Conservation (phyloP, 2,329 filamentous ascomycete genomes). For the Hypoxylon sp. region DNA sequence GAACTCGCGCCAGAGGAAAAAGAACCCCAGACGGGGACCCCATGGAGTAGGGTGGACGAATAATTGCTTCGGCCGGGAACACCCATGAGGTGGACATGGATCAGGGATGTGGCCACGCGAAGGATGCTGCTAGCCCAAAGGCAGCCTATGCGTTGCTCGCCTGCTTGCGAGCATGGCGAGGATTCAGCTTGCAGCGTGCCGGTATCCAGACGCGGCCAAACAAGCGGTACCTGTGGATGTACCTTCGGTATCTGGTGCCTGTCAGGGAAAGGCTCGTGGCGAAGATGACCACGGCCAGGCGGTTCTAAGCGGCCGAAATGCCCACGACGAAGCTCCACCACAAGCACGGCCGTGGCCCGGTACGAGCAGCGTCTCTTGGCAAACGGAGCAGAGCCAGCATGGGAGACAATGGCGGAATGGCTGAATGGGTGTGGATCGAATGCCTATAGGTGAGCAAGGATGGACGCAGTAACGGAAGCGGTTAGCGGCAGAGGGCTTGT, state of each 20-base stretch:
- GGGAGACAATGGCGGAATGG: constrained; percentile 10
- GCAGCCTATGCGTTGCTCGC: neutral
- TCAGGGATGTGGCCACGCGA: constrained; percentile 25
- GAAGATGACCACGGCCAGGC: constrained; percentile 14
- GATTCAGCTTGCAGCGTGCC: constrained; percentile 15
- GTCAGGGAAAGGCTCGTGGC: constrained; percentile 13
- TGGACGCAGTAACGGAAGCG: constrained; percentile 28
- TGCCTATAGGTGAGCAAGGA: constrained; percentile 21
- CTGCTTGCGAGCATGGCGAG: too few species aligned
- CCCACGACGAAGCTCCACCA: constrained; percentile 22
- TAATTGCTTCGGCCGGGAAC: constrained; percentile 25
- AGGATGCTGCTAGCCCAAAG: constrained; percentile 16
- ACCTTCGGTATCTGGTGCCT: too few species aligned
- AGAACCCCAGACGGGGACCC: constrained; percentile 31
- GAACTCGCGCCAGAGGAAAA: constrained; percentile 16
- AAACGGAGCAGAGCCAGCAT: neutral
- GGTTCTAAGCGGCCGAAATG: constrained; percentile 27
- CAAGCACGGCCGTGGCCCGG: too few species aligned
- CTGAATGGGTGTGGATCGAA: constrained; percentile 4
- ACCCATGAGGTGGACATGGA: constrained; percentile 25
- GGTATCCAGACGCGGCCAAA: constrained; percentile 27
- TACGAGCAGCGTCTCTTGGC: constrained; percentile 13
- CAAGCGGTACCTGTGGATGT: too few species aligned
- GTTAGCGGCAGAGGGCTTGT: constrained; percentile 22
- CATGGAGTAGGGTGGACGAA: constrained; percentile 17